Evolutionary conservation across 768 basidiomycete species (phyloP).

Genomic region (Pulveroboletus ravenelii): DNA sequence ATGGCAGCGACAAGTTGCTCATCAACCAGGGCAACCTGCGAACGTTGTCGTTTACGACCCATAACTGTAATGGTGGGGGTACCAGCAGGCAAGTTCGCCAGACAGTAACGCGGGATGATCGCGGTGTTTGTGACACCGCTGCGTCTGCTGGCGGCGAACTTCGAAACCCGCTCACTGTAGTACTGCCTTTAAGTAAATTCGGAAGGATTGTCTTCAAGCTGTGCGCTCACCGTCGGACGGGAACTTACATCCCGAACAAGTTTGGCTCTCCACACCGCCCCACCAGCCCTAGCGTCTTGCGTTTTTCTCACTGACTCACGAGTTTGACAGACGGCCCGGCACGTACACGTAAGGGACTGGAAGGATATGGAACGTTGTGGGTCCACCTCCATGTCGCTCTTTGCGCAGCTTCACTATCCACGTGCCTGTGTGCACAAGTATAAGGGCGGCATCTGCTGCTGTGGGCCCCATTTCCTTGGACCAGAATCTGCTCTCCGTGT

Average conservation of each 20-base stretch:
- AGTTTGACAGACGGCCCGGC: background rate
- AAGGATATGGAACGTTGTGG: conserved; percentile 8
- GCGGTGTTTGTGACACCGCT: background rate
- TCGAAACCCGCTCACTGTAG: no score
- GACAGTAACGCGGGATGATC: conserved; percentile 3
- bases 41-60: conserved; percentile 46
- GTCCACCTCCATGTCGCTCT: background rate
- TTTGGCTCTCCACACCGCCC: background rate
- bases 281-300: background rate
- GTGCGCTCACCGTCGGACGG: background rate
- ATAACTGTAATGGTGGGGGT: conserved; percentile 16
- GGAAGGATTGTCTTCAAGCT: background rate
- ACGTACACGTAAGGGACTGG: background rate
- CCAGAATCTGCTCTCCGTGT: background rate
- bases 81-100: background rate
- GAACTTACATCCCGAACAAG: background rate
- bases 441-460: background rate
- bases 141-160: background rate
- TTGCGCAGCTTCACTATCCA: background rate
- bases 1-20: conserved; percentile 16
- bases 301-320: background rate
- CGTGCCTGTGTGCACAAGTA: conserved; percentile 1
- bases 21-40: conserved; percentile 34
- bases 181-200: background rate
- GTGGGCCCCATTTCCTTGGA: background rate